Evolutionary conservation across 2,329 filamentous ascomycete species (phyloP).

Genomic region (Didymellaceae sp.): DNA sequence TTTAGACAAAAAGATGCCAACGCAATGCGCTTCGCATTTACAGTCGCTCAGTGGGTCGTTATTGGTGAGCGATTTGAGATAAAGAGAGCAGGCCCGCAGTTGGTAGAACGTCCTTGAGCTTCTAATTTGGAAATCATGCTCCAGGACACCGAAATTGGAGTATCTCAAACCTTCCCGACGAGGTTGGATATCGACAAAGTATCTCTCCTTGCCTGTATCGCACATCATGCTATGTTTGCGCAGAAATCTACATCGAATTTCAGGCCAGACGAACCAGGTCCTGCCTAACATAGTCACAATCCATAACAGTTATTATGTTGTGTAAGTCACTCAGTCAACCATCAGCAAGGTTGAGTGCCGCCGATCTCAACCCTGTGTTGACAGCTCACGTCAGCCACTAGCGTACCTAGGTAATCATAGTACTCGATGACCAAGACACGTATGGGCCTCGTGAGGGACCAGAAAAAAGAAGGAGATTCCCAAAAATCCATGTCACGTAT

Average conservation of each 20-base stretch:
- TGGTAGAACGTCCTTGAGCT: not conserved
- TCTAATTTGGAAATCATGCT: not conserved
- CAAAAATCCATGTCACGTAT: not conserved
- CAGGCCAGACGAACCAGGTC: no score
- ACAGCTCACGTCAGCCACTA: not conserved
- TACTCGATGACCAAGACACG: not conserved
- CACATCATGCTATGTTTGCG: no score
- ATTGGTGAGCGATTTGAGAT: slow-evolving; percentile 54
- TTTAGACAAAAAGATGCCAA: slow-evolving; percentile 33
- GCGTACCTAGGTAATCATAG: not conserved
- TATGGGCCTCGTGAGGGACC: no score
- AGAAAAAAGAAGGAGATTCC: not conserved
- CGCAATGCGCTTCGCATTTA: slow-evolving; percentile 49
- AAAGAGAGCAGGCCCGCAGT: slow-evolving; percentile 24
- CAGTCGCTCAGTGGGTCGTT: slow-evolving; percentile 55
- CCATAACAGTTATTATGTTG: not conserved
- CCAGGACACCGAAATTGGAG: not conserved
- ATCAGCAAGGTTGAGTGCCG: not conserved
- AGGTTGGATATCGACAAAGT: no score
- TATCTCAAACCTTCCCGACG: not conserved
- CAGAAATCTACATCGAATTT: no score
- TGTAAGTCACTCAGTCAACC: no score
- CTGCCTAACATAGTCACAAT: not conserved
- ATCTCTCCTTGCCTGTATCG: no score
- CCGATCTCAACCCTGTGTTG: not conserved